Base-by-base conservation (phyloP, 768 basidiomycete species). In the Paxillus involutus region DNA sequence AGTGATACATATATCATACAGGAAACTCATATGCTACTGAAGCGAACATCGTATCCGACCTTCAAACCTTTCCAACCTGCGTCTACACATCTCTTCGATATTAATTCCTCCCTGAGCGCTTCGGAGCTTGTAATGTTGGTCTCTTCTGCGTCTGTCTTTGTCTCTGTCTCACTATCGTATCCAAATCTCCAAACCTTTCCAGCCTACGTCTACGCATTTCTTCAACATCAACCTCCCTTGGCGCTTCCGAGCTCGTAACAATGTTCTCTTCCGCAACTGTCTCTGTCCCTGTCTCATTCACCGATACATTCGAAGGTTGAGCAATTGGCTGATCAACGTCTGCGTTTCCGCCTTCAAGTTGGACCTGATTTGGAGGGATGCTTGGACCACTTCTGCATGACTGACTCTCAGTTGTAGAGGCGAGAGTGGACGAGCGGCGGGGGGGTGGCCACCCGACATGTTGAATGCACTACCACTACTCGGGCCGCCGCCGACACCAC, bases 1-100 rank as follows among this genome's bases (percentile, higher is more conserved):
- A 3, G 21, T 21, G 21, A 21, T 21, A 21, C 21, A 21, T 21
- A 21, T 21, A 21, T 21, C 21, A 21, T 21, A 21, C 21, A 21
- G 21, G 21, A 21, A 21, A 21, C 21, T 21, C 21, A 21, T 21
- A 21, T 21, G 21, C 3, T 40, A 19, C 19, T 11, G 16, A 39
- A 54, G 24, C 16, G 37, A 24, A 26, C 21, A 21, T 21, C 21
- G 21, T 33, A 12, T 29, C 71, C 61, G 81, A 32, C 73, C 72
- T 16, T 82, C 86, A 68, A 91, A 91, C 56, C 78, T 78, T 6
- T 83, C 86, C 51, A 86, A 65, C 45, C 88, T 72, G 63, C 81
- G 79, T 63, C 76, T 75, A 40, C 89, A 77, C 54, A 91, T 79
- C 62, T 88, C 86, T 50, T 91, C 89, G 33, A 88, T 59, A 57